Base-by-base conservation (phyloP, 306 rosid species). In the Medicago arabica region DNA sequence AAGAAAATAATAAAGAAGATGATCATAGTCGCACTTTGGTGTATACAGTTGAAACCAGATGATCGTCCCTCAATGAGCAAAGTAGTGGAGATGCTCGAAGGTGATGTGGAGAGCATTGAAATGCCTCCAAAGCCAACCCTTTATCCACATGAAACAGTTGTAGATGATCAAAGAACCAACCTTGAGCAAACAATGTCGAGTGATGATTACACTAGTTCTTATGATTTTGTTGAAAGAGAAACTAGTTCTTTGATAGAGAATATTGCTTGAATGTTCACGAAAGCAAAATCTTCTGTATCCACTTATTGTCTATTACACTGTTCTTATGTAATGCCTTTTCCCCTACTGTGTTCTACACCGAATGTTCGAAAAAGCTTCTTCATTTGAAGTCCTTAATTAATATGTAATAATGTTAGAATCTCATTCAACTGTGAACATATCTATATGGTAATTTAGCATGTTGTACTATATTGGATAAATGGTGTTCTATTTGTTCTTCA, bases 81-180 rank as follows among this genome's bases (percentile, higher is more conserved):
- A 5, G 55, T 49, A 5, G 55, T 49, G 9, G 55, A 49, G 34
- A 86, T 81, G 86, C 80, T 80, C 36, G 84, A 78, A 78, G 81
- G 80, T 21, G 74, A 76, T 2, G 19, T 46, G 9, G 63, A 75
- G 31, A 18, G 9, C 17, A 0, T 72, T 10, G 17, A 81, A 69
- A 57, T 84, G 54, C 85, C 90, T 55, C 76, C 74, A 0, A 79
- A 70, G 11, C 88, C 86, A 16, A 58, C 62, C 5, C 28, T 69
- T 0, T 74, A 71, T 43, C 75, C 86, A 10, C 55, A 41, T 3
- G 39, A 51, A 7, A n/a, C 25, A 0, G 39, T 62, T 59, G 15
- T 3, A 50, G 3, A 39, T 6, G 75, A 53, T 36, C 50, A 53
- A 17, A 13, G 38, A 16, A 71, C 4, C 8, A 34, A 36, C 75